phyloP scores from a whole-genome alignment of 2,329 filamentous ascomycete species.

The Aspergillus vadensis region DNA sequence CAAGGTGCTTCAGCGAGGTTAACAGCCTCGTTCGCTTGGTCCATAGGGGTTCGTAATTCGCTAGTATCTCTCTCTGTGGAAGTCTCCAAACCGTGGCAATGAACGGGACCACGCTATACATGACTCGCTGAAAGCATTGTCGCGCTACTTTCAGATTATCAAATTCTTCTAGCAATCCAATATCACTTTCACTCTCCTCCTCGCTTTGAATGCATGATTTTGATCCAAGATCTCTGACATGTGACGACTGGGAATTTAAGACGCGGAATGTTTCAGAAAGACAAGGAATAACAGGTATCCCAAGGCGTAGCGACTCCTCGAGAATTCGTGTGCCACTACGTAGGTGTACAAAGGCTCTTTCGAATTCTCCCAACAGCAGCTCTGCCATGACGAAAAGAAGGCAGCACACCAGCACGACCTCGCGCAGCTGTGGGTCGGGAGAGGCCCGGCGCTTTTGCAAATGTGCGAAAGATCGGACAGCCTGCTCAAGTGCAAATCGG shows the following conservation, averaged over 20 bases:
- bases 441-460: slow-evolving; percentile 16
- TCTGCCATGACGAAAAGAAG: slow-evolving; percentile 20
- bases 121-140: neutral
- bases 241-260: neutral
- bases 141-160: neutral
- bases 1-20: neutral
- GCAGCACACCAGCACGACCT: slow-evolving; percentile 19
- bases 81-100: slow-evolving; percentile 17
- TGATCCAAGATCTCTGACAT: neutral
- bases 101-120: slow-evolving; percentile 14
- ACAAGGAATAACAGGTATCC: neutral
- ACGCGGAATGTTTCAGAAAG: neutral
- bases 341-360: slow-evolving; percentile 13
- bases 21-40: neutral
- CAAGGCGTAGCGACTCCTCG: neutral
- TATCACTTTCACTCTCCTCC: neutral
- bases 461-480: neutral
- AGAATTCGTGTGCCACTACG: slow-evolving; percentile 1
- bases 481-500: slow-evolving; percentile 1
- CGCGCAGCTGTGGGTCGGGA: slow-evolving; percentile 15
- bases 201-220: neutral
- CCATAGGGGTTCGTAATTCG: slow-evolving; percentile 9
- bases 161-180: neutral
- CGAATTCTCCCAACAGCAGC: slow-evolving; percentile 16
- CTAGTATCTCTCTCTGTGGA: slow-evolving; percentile 7